These are phyloP conservation scores for Phialophora chinensis DNA, from an alignment of 2,329 filamentous ascomycete genomes.

Conservation along the genomic window DNA sequence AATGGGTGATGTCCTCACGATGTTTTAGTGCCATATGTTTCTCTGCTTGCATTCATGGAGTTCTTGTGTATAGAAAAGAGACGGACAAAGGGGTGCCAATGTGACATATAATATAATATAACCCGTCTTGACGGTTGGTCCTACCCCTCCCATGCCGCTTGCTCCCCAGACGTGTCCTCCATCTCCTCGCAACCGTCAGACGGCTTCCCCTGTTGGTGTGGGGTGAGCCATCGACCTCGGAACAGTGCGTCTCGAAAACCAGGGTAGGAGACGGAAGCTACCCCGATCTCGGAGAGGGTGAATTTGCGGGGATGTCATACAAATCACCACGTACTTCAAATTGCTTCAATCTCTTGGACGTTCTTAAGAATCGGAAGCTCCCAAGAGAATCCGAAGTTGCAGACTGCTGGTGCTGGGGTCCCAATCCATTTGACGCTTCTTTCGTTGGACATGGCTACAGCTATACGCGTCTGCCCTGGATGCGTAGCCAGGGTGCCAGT, in stretches of 20 bases:
- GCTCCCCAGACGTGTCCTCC: background rate
- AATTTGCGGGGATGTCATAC: slow-evolving; percentile 21
- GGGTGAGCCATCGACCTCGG: slow-evolving; percentile 24
- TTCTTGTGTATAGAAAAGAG: slow-evolving; percentile 10
- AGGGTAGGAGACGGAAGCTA: slow-evolving; percentile 21
- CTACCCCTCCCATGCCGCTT: background rate
- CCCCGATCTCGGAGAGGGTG: slow-evolving; percentile 31
- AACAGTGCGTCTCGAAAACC: slow-evolving; percentile 28
- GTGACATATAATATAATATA: slow-evolving; percentile 13
- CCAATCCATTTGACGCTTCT: background rate
- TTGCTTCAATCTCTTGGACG: background rate
- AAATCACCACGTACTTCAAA: background rate
- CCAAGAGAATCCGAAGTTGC: background rate
- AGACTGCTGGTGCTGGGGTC: background rate
- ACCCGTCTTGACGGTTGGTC: background rate
- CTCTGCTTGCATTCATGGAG: background rate
- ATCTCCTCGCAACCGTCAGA: background rate
- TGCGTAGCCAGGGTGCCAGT: background rate
- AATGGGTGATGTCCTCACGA: slow-evolving; percentile 15
- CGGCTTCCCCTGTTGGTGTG: background rate
- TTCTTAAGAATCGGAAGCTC: background rate
- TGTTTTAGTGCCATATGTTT: background rate
- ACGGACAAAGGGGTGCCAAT: background rate
- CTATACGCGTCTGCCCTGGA: slow-evolving; percentile 13
- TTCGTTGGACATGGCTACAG: slow-evolving; percentile 8